Base-by-base conservation (phyloP, 2,329 filamentous ascomycete genomes). In the Metarhizium humberi region DNA sequence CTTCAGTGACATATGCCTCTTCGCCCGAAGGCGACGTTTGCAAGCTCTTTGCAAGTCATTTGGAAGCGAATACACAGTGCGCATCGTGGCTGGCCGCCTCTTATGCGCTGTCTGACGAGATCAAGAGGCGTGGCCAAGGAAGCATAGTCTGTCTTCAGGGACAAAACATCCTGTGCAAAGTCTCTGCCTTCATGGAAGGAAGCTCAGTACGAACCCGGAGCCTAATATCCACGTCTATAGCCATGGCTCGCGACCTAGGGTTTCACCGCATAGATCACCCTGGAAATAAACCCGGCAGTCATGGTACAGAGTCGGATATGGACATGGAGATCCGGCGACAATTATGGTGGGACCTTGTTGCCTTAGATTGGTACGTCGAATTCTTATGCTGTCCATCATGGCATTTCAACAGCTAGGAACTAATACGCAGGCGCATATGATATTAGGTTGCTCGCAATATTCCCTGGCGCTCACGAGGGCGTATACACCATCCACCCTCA, bases 161-260 rank as follows among this genome's bases (percentile, higher is more conserved):
- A n/a, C 55, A 51, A 6, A 51, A 34, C 30, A 51, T 51, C 13
- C 38, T 54, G 32, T 47, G 46, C 32, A 56, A 51, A 20, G 55
- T 56, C 29, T 53, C 55, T 11, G 38, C 46, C 47, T 56, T 51
- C 42, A 25, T 51, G 46, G 55, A 56, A 11, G 55, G 51, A 36
- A 54, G 47, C 8, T 56, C 55, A 2, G 40, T 56, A 7, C 55
- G 55, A 20, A 56, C 45, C 20, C 55, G 55, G 40, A 56, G 48
- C 51, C 30, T 56, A 18, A 11, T 51, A 11, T 40, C 30, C 6
- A 54, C 55, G 1, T 56, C 55, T 1, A 54, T 56, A 32, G 47
- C 55, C 32, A 56, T 56, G 55, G 55, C 51, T 13, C 55, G 51
- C 50, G 51, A 53, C 16, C 3, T 56, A 47, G 55, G 55, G 16